Base-by-base conservation (phyloP, 2,329 filamentous ascomycete genomes). In the Fusarium sp. region DNA sequence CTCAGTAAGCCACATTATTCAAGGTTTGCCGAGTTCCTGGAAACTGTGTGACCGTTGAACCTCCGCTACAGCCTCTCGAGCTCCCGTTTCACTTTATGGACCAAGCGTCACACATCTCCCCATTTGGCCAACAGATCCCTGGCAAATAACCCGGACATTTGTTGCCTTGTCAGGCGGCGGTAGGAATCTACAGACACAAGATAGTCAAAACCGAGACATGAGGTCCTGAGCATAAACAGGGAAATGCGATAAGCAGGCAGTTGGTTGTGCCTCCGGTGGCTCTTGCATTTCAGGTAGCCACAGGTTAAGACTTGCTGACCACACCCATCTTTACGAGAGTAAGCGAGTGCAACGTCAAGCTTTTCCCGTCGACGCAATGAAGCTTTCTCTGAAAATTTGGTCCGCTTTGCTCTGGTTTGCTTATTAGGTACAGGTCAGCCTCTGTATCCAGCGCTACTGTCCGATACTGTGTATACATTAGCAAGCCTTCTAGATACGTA, bases 221-320 rank as follows among this genome's bases (percentile, higher is more conserved):
- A 20, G 18, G 20, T 23, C 40, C 26, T 17, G 18, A 49, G 53
- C 35, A 18, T 8, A 44, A 41, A 49, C 41, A 4, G 44, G 20
- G 20, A 18, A 45, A 38, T 18, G 35, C 9, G 20, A 35, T 26
- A 33, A 46, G 38, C 27, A 49, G 41, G 26, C 46, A 42, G 32
- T 23, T 45, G 5, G 27, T 45, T 30, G 17, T 56, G 45, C 23
- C 32, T 37, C 12, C 45, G 33, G 55, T 53, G 38, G 54, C 49
- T 58, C 64, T 44, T 50, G 40, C 60, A 69, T 65, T 50, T 73
- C 70, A 71, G 65, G 56, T 73, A 58, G 62, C 70, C 69, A 70
- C 66, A 57, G 57, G 40, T 38, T 44, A 30, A 26, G 20, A 33
- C 49, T 32, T 37, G 56, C 49, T 70, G 50, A 60, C 60, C 64